Evolutionary conservation across 495 filamentous ascomycete species (phyloP), one percentile per base, ranked within the genome.

Genomic region (Talaromyces adpressus): DNA sequence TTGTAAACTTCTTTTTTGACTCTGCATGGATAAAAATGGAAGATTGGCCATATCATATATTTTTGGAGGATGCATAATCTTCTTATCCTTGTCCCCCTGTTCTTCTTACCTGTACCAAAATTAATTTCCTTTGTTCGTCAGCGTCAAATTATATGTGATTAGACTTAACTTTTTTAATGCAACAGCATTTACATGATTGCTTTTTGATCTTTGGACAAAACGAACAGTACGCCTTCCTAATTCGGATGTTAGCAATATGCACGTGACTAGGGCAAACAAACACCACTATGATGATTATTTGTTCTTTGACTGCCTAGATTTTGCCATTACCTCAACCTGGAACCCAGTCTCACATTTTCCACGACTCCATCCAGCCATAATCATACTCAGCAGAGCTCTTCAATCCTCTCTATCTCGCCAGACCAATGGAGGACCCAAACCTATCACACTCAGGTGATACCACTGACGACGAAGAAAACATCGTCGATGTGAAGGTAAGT

Each of bases 1-100:
- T 84, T 99, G 72, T 99, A 88, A 72, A 47, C 32, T 34, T 32
- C n/a, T 58, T 22, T 22, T 29, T 47, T 49, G 41, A 36, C 4
- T 32, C 29, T 52, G 57, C 57, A 64, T 53, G 27, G 27, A 25
- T 58, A 20, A 36, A 58, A 56, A 27, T 16, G 54, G 54, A 34
- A 32, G 23, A 14, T 54, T 27, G 23, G 23, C 16, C 14, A 54
- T 29, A 54, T 54, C n/a, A 14, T 54, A 18, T 11, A 20, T 49
- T 20, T 20, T 41, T 5, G 20, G 20, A 60, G 58, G 58, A 30
- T 60, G 39, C 39, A 29, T 12, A 47, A 32, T 23, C 18, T 45
- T 61, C 32, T 36, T 18, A 32, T 41, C 22, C 14, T 57, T 45
- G 14, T 22, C 16, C 12, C 22, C 52, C 16, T 32, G 39, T 57